These are phyloP conservation scores for Diutina mesorugosa DNA, from an alignment of 1,139 yeast species.

Conservation along the genomic window DNA sequence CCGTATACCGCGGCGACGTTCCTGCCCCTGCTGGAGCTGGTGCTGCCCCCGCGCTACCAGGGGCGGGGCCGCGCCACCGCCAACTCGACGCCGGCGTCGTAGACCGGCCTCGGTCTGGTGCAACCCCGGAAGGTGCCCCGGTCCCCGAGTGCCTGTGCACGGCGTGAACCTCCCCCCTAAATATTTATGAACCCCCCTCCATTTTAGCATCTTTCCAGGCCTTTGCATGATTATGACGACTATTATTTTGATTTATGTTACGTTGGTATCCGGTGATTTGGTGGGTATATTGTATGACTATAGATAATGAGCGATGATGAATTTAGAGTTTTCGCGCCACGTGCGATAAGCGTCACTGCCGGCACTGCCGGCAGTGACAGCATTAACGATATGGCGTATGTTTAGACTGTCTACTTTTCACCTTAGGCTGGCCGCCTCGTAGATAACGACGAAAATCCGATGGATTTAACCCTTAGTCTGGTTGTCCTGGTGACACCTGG, in stretches of 20 bases:
- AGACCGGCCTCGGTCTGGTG: background rate
- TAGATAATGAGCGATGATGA: background rate
- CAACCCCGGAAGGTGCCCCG: background rate
- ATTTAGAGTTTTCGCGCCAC: background rate
- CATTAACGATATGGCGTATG: too few relatives aligned
- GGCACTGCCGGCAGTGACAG: too few relatives aligned
- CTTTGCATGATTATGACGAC: background rate
- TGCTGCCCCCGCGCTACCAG: background rate
- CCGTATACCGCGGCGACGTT: constrained; percentile 48
- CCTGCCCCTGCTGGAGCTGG: constrained; percentile 20
- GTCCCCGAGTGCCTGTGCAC: background rate
- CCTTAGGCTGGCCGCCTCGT: too few relatives aligned
- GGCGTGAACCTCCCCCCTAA: too few relatives aligned
- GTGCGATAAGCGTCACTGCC: background rate
- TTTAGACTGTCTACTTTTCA: too few relatives aligned
- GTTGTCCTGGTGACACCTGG: too few relatives aligned
- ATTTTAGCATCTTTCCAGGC: background rate
- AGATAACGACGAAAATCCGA: too few relatives aligned
- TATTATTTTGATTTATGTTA: background rate
- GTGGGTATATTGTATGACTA: background rate
- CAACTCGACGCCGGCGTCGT: background rate
- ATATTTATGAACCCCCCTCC: too few relatives aligned
- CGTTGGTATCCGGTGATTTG: background rate
- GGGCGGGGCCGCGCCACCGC: background rate
- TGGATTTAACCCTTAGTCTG: too few relatives aligned